Conservation (phyloP, 768 basidiomycete genomes). For the Suillus americanus region DNA sequence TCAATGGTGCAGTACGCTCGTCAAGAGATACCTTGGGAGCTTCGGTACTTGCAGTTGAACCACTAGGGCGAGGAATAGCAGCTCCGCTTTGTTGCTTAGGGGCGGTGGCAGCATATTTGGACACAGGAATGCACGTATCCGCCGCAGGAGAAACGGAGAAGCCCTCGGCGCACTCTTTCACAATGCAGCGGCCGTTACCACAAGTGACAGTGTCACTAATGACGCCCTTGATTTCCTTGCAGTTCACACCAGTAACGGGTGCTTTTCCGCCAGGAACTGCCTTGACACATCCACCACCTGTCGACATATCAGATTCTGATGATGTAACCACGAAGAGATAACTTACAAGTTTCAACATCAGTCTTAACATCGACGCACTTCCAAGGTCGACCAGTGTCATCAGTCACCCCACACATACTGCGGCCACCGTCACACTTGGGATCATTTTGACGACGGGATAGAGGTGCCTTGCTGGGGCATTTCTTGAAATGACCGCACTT, state of each 20-base stretch:
- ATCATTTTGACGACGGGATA: constrained; percentile 17
- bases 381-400: constrained; percentile 20
- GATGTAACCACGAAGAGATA: background rate
- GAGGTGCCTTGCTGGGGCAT: constrained; percentile 18
- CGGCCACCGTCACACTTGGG: constrained; percentile 23
- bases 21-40: constrained; percentile 1
- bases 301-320: background rate
- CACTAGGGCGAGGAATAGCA: background rate
- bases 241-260: constrained; percentile 28
- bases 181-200: constrained; percentile 23
- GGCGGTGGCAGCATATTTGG: background rate
- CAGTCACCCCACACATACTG: constrained; percentile 27
- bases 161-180: constrained; percentile 26
- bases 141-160: constrained; percentile 13
- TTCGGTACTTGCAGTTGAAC: background rate
- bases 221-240: constrained; percentile 30
- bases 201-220: constrained; percentile 25
- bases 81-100: background rate
- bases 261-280: constrained; percentile 19
- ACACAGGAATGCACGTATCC: constrained; percentile 15
- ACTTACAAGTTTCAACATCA: constrained; percentile 33
- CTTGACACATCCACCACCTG: constrained; percentile 37
- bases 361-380: constrained; percentile 30
- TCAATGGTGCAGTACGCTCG: background rate
- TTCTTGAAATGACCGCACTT: constrained; percentile 26